Evolutionary conservation across 371 early-diverging fungal species (phyloP), one percentile per base, ranked within the genome.

Genomic region (Funneliformis caledonium): DNA sequence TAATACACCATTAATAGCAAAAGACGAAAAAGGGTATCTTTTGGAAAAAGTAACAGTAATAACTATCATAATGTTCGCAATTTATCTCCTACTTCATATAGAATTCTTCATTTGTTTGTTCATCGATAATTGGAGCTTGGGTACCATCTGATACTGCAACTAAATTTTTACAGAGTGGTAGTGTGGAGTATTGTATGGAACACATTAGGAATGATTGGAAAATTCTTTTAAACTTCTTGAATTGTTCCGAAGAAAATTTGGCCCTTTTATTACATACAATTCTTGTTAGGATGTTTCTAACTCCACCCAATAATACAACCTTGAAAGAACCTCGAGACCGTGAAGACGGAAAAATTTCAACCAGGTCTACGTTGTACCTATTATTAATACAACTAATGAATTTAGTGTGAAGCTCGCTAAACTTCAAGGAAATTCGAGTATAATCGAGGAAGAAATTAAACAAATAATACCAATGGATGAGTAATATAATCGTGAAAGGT

Each of bases 191-290:
- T 43, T 81, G 79, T 47, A 16, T 50, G n/a, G 59, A 78, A 31
- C 78, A 81, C 33, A 81, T 81, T 26, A 45, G 9, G 31, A 81
- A 78, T 19, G 81, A 81, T 45, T 81, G 81, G 81, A 59, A 67
- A 37, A 26, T 80, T 33, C 48, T 81, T 19, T 68, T 68, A 19
- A 42, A 26, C 0, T 10, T 67, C 42, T 65, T 81, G 31, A 43
- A 37, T 56, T 81, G 81, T 26, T 19, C 22, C 19, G 80, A 81
- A 78, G 80, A 81, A 60, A 19, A 43, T 31, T 45, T 81, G 43
- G 61, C 76, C 8, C 48, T 81, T 52, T 11, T 78, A 31, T 37
- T 81, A 10, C 81, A 81, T 7, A 19, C 59, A n/a, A 68, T 81
- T 11, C 48, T 81, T n/a, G 22, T 19, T 22, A 22, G 10, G 7